A percentile compares a stretch with the other conserved stretches of the same genome.
These are phyloP conservation scores for Geotrichum restrictum DNA, from an alignment of 1,139 yeast genomes.

Conservation along the genomic window DNA sequence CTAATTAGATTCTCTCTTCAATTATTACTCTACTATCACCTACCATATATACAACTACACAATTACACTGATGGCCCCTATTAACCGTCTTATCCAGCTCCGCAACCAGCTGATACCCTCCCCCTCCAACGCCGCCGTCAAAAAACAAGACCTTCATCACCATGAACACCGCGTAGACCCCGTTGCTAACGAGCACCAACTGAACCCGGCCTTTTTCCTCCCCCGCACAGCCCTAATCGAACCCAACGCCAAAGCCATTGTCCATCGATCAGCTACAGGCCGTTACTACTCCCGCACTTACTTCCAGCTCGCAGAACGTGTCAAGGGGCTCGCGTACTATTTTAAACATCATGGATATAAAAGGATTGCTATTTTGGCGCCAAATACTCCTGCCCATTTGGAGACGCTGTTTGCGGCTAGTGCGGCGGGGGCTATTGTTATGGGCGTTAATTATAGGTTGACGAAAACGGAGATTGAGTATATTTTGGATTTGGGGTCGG, in stretches of 20 bases:
- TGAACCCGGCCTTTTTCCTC: conserved; percentile 40
- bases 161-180: conserved; percentile 12
- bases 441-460: conserved; percentile 40
- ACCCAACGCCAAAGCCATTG: conserved; percentile 38
- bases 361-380: conserved; percentile 38
- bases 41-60: too few relatives aligned
- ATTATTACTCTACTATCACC: too few relatives aligned
- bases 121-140: neutral
- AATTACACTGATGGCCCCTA: conserved; percentile 7
- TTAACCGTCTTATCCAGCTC: conserved; percentile 5
- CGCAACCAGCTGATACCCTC: conserved; percentile 1
- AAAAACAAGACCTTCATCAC: neutral
- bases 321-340: conserved; percentile 36
- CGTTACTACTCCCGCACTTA: conserved; percentile 32
- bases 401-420: conserved; percentile 40
- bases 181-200: conserved; percentile 32
- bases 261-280: conserved; percentile 33
- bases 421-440: conserved; percentile 38
- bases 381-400: conserved; percentile 41
- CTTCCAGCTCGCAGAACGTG: conserved; percentile 34
- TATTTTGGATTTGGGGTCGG: conserved; percentile 36
- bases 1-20: too few relatives aligned
- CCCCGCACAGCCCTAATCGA: conserved; percentile 39
- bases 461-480: conserved; percentile 36
- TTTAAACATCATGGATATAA: conserved; percentile 31